Percentiles rank a stretch among this genome's conserved stretches.
Evolutionary conservation across 1,284 basidiomycete species (phyloP).

Genomic region (Papiliotrema laurentii): DNA sequence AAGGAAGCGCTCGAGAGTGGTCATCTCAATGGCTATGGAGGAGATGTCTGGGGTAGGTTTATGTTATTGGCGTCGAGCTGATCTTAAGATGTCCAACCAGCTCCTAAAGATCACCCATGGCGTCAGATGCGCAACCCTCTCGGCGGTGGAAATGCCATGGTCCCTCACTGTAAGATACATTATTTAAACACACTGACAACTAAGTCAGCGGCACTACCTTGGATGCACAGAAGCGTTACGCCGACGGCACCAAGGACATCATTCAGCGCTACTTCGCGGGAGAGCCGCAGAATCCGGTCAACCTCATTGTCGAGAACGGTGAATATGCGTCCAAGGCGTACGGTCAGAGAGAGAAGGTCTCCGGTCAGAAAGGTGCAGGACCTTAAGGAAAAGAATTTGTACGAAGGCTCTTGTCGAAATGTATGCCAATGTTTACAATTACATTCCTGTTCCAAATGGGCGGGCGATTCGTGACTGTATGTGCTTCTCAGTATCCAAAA

Average conservation of each 20-base stretch:
- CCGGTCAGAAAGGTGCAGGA: constrained; percentile 1
- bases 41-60: constrained; percentile 57
- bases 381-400: not conserved
- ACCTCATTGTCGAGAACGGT: constrained; percentile 70
- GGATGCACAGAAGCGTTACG: constrained; percentile 87
- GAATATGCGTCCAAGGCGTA: constrained; percentile 50
- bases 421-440: not conserved
- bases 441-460: too few species aligned
- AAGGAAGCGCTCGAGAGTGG: constrained; percentile 72
- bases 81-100: constrained; percentile 65
- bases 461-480: too few species aligned
- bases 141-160: constrained; percentile 34
- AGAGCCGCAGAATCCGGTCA: constrained; percentile 67
- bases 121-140: constrained; percentile 73
- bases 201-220: constrained; percentile 68
- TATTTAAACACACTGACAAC: not conserved
- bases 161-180: constrained; percentile 57
- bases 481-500: too few species aligned
- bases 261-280: constrained; percentile 68
- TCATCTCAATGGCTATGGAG: constrained; percentile 66
- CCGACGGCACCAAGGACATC: constrained; percentile 72
- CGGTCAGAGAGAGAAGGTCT: constrained; percentile 30
- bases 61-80: not conserved
- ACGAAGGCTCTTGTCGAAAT: not conserved
- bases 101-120: constrained; percentile 82